Conservation (phyloP, 2,329 filamentous ascomycete species). For the Talaromyces islandicus region DNA sequence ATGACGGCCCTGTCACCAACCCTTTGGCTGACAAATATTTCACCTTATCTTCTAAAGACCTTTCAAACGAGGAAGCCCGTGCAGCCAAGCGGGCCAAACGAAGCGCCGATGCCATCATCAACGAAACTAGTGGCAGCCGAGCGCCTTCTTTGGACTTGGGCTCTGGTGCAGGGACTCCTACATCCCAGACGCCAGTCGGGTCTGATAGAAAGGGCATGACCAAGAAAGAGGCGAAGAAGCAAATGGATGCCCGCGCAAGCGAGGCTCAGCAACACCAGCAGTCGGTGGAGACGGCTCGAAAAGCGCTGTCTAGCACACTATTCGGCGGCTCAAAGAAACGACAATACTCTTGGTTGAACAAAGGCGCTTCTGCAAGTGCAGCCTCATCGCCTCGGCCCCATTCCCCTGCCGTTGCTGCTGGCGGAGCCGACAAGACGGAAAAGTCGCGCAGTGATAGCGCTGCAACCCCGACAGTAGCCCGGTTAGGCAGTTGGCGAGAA, state of each 20-base stretch:
- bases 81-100: conserved; percentile 62
- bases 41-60: conserved; percentile 59
- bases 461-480: conserved; percentile 44
- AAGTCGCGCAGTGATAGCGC: conserved; percentile 23
- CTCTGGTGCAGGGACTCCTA: conserved; percentile 50
- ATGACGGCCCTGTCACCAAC: conserved; percentile 37
- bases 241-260: conserved; percentile 65
- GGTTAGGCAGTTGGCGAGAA: conserved; percentile 71
- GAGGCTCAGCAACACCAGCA: conserved; percentile 74
- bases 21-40: conserved; percentile 50
- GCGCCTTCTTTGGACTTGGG: conserved; percentile 55
- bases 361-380: conserved; percentile 26
- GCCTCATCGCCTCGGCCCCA: conserved; percentile 32
- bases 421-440: conserved; percentile 20
- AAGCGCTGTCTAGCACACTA: conserved; percentile 53
- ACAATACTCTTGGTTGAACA: conserved; percentile 41
- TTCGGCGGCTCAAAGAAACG: conserved; percentile 40
- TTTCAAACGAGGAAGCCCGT: conserved; percentile 66
- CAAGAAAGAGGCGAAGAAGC: conserved; percentile 81
- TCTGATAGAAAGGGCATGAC: conserved; percentile 61
- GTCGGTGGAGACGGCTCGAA: conserved; percentile 75
- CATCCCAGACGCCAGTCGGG: conserved; percentile 40
- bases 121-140: conserved; percentile 42
- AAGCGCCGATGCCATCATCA: conserved; percentile 48
- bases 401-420: conserved; percentile 17